phyloP scores from a whole-genome alignment of 176 grass and related monocot species.

The Cenchrus fungigraminus region DNA sequence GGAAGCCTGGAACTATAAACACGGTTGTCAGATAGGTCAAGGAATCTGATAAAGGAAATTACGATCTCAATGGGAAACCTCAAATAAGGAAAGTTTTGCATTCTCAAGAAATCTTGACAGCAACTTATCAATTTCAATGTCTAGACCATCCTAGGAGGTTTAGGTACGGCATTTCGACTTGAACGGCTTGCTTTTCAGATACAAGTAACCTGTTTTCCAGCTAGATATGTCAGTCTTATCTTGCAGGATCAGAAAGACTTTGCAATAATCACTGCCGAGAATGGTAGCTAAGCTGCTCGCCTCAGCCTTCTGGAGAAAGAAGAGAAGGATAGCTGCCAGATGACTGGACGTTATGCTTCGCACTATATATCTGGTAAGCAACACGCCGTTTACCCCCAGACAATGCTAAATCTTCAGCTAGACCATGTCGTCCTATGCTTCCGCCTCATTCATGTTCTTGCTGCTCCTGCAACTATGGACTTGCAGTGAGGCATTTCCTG shows the following conservation, averaged over 20 bases:
- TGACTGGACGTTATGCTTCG: not conserved
- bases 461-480: conserved; percentile 9
- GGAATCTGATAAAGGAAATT: conserved; percentile 23
- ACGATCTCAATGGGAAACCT: not conserved
- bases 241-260: not conserved
- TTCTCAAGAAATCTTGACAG: conserved; percentile 3
- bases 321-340: conserved; percentile 11
- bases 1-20: not conserved
- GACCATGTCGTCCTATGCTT: not conserved
- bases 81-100: not conserved
- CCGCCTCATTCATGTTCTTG: conserved; percentile 2
- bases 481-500: not conserved
- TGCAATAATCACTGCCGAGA: not conserved
- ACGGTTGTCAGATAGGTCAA: conserved; percentile 19
- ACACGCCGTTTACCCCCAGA: not conserved
- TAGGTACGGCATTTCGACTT: not conserved
- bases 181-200: not conserved
- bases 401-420: not conserved
- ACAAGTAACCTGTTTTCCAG: conserved; percentile 27
- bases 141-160: too few relatives aligned
- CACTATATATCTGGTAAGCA: conserved; percentile 19
- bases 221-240: not conserved
- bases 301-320: conserved; percentile 19
- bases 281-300: conserved; percentile 1
- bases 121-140: not conserved